Evolutionary conservation across 2,329 filamentous ascomycete species (phyloP), one percentile per base, ranked within the genome.

Genomic region (Microdochium nivale): DNA sequence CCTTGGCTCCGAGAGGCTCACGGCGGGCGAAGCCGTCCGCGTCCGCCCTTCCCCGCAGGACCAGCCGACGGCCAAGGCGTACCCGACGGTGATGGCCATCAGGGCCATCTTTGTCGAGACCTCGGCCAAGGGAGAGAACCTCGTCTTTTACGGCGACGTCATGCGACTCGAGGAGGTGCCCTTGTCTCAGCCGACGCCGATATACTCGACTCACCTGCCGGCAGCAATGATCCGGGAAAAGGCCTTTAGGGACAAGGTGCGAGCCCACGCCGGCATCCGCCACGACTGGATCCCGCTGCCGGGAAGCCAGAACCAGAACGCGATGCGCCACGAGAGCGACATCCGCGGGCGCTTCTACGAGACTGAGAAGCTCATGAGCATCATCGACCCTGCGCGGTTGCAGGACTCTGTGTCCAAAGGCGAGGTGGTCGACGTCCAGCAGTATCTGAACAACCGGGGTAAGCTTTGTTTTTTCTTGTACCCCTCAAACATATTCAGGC

Each of bases 321-420:
- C 59, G 27, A 54, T 59, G 7, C 65, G 67, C 48, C 51, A 49
- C 30, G 78, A 80, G 58, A 60, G 62, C 14, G 68, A 69, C 23
- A 69, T 82, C 49, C 69, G 71, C 52, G 79, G 79, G 49, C 70
- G 79, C n/a, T 81, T 81, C 65, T 82, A 83, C 65, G 75, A 79
- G 16, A 76, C 76, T n/a, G 65, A 73, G 52, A 69, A 72, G 53
- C 67, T 83, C 33, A 74, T 79, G 63, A 70, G 71, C 16, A 71
- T 80, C 51, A 65, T 81, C 50, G 69, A 76, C 40, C 66, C 67
- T 10, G 60, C 58, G 1, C 63, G 62, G 4, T 72, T 71, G 53
- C 62, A 72, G 40, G 62, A 63, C 3, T 66, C 69, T 16, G 55
- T 74, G 32, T 58, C 63, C 24, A 62, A 65, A 35, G 70, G 70